Evolutionary conservation across 352 stramenopile species (phyloP).

Genomic region (Blastocystis sp.): DNA sequence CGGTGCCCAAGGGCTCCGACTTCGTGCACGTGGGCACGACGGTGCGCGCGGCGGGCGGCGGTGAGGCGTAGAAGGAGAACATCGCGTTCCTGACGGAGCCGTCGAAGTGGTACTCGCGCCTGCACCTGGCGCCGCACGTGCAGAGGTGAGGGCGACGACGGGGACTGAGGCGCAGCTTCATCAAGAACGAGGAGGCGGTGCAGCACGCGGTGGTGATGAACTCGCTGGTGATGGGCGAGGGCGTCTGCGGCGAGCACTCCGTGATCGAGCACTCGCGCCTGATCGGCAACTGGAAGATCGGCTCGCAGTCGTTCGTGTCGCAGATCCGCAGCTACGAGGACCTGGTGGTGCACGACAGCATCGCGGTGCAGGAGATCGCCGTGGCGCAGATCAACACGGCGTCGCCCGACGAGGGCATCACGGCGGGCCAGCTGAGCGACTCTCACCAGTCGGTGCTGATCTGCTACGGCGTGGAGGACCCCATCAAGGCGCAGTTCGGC

Average conservation of each 20-base stretch:
- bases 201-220: slow-evolving; percentile 67
- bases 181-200: slow-evolving; percentile 30
- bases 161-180: slow-evolving; percentile 9
- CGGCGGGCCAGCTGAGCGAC: not conserved
- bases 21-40: slow-evolving; percentile 71
- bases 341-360: slow-evolving; percentile 22
- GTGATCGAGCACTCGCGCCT: slow-evolving; percentile 65
- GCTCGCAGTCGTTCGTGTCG: slow-evolving; percentile 18
- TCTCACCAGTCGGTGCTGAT: slow-evolving; percentile 19
- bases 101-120: slow-evolving; percentile 5
- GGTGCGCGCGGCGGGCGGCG: not conserved
- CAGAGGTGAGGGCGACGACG: not conserved
- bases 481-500: slow-evolving; percentile 65
- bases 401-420: slow-evolving; percentile 21
- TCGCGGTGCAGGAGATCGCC: slow-evolving; percentile 65
- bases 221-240: slow-evolving; percentile 45
- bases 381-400: not conserved
- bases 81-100: slow-evolving; percentile 47
- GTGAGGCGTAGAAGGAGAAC: slow-evolving; percentile 51
- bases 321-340: slow-evolving; percentile 62
- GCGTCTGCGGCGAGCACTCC: not conserved
- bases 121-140: slow-evolving; percentile 36
- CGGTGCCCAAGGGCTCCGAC: slow-evolving; percentile 40
- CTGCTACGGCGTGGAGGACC: slow-evolving; percentile 61
- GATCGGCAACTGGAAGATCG: slow-evolving; percentile 33